phyloP scores from a whole-genome alignment of 176 grass and related monocot genomes.

The Carex littledalei region DNA sequence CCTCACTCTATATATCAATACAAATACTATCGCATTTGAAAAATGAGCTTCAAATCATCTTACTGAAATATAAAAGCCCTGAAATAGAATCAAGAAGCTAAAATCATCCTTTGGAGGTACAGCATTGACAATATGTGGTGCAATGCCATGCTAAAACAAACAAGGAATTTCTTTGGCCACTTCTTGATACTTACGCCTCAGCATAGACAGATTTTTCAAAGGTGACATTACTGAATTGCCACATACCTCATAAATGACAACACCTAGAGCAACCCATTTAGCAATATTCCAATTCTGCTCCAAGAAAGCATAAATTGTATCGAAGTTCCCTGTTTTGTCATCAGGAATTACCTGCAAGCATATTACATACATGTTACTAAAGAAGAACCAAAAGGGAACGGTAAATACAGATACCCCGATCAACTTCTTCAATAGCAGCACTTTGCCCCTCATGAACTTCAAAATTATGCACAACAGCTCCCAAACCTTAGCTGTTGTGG shows the following conservation, averaged over 20 bases:
- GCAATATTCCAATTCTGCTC: conserved; percentile 83
- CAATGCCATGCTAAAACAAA: not conserved
- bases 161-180: not conserved
- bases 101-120: not conserved
- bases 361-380: not conserved
- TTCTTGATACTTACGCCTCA: not conserved
- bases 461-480: not conserved
- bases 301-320: conserved; percentile 77
- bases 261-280: conserved; percentile 86
- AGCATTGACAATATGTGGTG: not conserved
- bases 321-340: conserved; percentile 78
- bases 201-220: not conserved
- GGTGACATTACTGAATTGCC: not conserved
- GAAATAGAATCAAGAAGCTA: not conserved
- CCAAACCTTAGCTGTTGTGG: conserved; percentile 3
- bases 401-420: not conserved
- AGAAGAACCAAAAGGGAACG: conserved; percentile 10
- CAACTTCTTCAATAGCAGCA: not conserved
- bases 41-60: conserved; percentile 3
- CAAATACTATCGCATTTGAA: not conserved
- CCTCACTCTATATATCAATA: not conserved
- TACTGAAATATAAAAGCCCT: not conserved
- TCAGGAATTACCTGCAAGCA: conserved; percentile 66
- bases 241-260: conserved; percentile 71
- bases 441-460: not conserved